phyloP scores from a whole-genome alignment of 2,329 filamentous ascomycete genomes.

The Cordyceps sp. region DNA sequence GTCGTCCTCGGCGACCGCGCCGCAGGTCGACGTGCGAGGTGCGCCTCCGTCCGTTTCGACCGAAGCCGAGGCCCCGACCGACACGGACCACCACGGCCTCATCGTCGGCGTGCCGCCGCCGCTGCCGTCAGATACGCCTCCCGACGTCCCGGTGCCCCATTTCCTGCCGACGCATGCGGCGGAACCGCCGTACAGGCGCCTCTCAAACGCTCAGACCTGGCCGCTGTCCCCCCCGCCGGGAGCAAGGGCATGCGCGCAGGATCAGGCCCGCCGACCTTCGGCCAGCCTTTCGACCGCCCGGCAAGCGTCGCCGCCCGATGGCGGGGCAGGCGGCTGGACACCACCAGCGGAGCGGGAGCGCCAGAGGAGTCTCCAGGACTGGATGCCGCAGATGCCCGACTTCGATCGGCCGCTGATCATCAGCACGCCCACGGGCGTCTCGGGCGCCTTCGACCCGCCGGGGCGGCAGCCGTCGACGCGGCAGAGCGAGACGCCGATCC shows the following conservation, averaged over 20 bases:
- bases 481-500: slow-evolving; percentile 25
- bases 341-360: no score
- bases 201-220: slow-evolving; percentile 28
- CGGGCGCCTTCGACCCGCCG: slow-evolving; percentile 33
- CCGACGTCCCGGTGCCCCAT: no score
- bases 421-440: slow-evolving; percentile 39
- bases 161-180: no score
- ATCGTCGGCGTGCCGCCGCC: no score
- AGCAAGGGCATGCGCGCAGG: slow-evolving; percentile 6
- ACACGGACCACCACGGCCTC: no score
- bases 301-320: no score
- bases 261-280: background rate
- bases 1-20: background rate
- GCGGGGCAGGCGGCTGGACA: no score
- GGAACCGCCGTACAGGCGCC: no score
- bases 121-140: no score
- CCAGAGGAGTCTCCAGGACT: no score
- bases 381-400: slow-evolving; percentile 8
- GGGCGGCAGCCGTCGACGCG: slow-evolving; percentile 14
- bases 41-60: no score
- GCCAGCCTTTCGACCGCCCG: background rate
- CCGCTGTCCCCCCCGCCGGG: slow-evolving; percentile 17
- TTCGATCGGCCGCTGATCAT: slow-evolving; percentile 41
- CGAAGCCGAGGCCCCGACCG: no score
- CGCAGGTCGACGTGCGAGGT: background rate